Percentiles rank a stretch among this genome's conserved stretches.
Evolutionary conservation across 352 stramenopile genomes (phyloP).

Genomic region (Globisporangium echinulatum): DNA sequence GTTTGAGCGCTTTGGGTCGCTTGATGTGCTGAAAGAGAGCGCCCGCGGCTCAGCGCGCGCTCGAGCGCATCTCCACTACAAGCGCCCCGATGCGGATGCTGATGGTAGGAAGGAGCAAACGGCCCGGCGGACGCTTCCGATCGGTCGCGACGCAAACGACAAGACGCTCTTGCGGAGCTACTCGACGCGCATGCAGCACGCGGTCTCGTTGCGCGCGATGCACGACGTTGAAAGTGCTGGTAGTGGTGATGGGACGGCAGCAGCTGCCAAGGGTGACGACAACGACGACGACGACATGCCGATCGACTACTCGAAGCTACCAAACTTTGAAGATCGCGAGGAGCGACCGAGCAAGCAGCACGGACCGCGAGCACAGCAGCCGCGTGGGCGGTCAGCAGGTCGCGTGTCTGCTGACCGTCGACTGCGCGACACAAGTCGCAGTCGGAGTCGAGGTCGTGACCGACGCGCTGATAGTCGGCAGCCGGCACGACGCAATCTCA

Average conservation of each 20-base stretch:
- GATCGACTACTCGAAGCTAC: slow-evolving; percentile 78
- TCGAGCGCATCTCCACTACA: slow-evolving; percentile 69
- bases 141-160: slow-evolving; percentile 56
- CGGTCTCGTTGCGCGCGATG: slow-evolving; percentile 26
- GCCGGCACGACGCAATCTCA: slow-evolving; percentile 3
- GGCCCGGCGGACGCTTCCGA: slow-evolving; percentile 18
- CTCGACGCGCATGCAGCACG: slow-evolving; percentile 49
- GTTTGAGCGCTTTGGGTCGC: slow-evolving; percentile 43
- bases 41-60: slow-evolving; percentile 35
- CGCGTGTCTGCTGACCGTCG: neutral
- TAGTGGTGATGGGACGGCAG: slow-evolving; percentile 5
- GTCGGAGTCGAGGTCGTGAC: slow-evolving; percentile 18
- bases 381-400: neutral
- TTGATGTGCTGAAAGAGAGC: slow-evolving; percentile 49
- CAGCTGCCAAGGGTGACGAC: neutral
- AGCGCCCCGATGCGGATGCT: slow-evolving; percentile 25
- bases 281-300: slow-evolving; percentile 45
- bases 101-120: neutral
- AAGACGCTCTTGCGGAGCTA: slow-evolving; percentile 55
- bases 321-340: slow-evolving; percentile 53
- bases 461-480: slow-evolving; percentile 15
- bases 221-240: slow-evolving; percentile 4
- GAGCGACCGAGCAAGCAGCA: neutral
- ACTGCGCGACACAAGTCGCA: slow-evolving; percentile 20
- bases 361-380: slow-evolving; percentile 1